Evolutionary conservation across 2,329 filamentous ascomycete species (phyloP).

Genomic region (Neonectria neomacrospora): DNA sequence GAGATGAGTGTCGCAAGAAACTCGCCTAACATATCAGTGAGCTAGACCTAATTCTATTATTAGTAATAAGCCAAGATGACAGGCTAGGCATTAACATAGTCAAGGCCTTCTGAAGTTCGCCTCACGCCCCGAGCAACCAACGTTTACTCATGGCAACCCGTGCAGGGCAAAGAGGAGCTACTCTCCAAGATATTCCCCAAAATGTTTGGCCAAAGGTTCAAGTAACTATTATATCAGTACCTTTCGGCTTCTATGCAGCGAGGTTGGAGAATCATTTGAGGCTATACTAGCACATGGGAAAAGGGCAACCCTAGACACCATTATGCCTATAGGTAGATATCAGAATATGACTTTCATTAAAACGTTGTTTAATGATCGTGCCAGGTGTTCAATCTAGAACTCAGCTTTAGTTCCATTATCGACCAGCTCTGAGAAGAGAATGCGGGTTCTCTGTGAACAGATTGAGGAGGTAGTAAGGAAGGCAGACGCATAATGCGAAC

Average conservation of each 20-base stretch:
- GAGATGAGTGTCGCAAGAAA: not conserved
- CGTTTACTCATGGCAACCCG: not conserved
- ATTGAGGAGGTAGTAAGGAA: not conserved
- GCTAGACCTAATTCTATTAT: not conserved
- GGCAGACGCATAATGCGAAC: not conserved
- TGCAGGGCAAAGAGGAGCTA: not conserved
- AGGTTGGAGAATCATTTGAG: not conserved
- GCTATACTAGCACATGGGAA: not conserved
- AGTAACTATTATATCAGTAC: not conserved
- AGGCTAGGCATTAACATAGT: not conserved
- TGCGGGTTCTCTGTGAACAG: not conserved
- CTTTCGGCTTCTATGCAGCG: not conserved
- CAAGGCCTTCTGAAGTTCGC: not conserved
- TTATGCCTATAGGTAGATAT: not conserved
- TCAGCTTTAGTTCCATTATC: not conserved
- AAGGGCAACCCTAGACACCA: not conserved
- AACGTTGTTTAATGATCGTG: not conserved
- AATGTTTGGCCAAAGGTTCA: not conserved
- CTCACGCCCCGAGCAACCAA: not conserved
- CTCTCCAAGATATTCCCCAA: not conserved
- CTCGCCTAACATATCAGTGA: not conserved
- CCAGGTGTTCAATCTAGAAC: not conserved
- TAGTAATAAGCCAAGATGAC: not conserved
- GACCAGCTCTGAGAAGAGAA: constrained; percentile 39
- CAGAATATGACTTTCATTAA: not conserved